phyloP scores from a whole-genome alignment of 2,329 filamentous ascomycete species.

The Eutypella sp. region DNA sequence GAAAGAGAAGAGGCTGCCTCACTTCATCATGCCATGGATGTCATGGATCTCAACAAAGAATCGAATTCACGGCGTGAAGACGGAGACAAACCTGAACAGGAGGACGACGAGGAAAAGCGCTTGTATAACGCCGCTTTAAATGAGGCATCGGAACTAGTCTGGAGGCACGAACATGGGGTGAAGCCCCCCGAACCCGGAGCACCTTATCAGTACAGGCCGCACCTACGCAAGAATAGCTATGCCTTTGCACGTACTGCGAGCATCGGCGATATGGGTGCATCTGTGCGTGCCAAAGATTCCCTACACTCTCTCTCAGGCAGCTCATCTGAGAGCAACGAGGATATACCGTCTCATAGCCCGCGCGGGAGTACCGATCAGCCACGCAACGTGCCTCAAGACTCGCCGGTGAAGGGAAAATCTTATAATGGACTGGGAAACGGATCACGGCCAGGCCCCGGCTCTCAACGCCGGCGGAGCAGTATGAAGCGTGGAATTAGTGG shows the following conservation, averaged over 20 bases:
- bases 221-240: conserved; percentile 68
- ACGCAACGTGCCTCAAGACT: conserved; percentile 12
- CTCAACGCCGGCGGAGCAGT: conserved; percentile 56
- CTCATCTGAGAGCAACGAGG: conserved; percentile 44
- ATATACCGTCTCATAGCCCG: conserved; percentile 27
- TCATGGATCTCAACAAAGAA: conserved; percentile 57
- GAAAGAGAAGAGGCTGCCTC: conserved; percentile 73
- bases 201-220: conserved; percentile 62
- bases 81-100: conserved; percentile 18
- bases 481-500: conserved; percentile 67
- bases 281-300: conserved; percentile 40
- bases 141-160: conserved; percentile 75
- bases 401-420: conserved; percentile 30
- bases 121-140: conserved; percentile 67
- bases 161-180: conserved; percentile 63
- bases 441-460: conserved; percentile 30
- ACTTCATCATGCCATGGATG: conserved; percentile 66
- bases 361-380: conserved; percentile 30
- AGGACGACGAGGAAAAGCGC: conserved; percentile 53
- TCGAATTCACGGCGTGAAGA: conserved; percentile 18
- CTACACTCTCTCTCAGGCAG: conserved; percentile 47
- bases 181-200: conserved; percentile 53
- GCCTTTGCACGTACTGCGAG: conserved; percentile 61
- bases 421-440: conserved; percentile 37
- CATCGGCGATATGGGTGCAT: conserved; percentile 41